Conservation (phyloP, 176 grass and related monocot genomes). For the Oryza punctata region DNA sequence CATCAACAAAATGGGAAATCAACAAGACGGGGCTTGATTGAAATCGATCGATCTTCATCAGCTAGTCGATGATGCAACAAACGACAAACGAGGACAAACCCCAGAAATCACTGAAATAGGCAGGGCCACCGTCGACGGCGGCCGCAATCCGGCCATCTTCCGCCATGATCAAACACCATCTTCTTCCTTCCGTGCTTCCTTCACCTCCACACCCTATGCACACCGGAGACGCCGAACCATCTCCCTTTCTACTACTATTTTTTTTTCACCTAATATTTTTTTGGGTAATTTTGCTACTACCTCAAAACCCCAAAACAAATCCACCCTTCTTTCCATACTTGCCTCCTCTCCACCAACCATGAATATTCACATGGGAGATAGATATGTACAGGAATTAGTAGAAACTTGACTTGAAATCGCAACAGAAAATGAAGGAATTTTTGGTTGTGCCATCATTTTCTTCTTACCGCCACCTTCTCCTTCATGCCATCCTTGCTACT, state of each 20-base stretch:
- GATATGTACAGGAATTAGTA: constrained; percentile 53
- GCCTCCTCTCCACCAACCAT: constrained; percentile 33
- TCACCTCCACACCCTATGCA: constrained; percentile 24
- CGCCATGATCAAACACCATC: background rate
- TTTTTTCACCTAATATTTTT: constrained; percentile 28
- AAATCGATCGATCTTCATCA: constrained; percentile 23
- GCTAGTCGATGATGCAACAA: constrained; percentile 31
- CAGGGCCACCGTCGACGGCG: background rate
- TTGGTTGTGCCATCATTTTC: background rate
- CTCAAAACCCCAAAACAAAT: constrained; percentile 77
- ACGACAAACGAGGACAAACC: background rate
- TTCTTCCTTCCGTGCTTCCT: constrained; percentile 13
- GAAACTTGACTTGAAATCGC: constrained; percentile 33
- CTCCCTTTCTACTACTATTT: background rate
- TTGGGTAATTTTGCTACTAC: constrained; percentile 35
- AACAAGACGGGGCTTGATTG: constrained; percentile 6
- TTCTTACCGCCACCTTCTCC: constrained; percentile 17
- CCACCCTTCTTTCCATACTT: constrained; percentile 44
- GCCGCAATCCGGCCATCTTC: constrained; percentile 22
- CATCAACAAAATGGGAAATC: constrained; percentile 56
- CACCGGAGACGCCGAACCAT: constrained; percentile 13
- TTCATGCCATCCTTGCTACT: background rate
- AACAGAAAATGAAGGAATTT: background rate
- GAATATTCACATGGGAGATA: constrained; percentile 50
- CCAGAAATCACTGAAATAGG: constrained; percentile 27